A percentile compares a stretch with the other conserved stretches of the same genome.
phyloP scores from a whole-genome alignment of 2,329 filamentous ascomycete species.

The Seiridium unicorne region DNA sequence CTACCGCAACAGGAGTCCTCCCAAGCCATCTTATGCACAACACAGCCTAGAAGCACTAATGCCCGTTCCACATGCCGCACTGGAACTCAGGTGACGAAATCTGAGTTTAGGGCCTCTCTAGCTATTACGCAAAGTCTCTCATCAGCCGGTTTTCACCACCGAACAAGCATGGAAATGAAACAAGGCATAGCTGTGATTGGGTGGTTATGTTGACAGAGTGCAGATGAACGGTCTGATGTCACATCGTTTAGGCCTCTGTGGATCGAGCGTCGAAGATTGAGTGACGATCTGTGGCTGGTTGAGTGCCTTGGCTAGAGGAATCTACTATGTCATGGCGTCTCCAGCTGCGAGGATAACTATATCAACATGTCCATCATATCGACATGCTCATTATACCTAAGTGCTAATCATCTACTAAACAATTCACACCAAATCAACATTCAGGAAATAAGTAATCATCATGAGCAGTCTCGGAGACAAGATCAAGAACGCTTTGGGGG shows the following conservation, averaged over 20 bases:
- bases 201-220: background rate
- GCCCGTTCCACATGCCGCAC: background rate
- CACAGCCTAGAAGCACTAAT: background rate
- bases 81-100: constrained; percentile 1
- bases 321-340: background rate
- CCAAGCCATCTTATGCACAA: background rate
- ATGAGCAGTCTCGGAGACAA: constrained; percentile 2
- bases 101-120: background rate
- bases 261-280: background rate
- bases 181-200: background rate
- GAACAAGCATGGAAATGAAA: background rate
- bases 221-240: constrained; percentile 1
- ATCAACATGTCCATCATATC: background rate
- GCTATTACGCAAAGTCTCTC: constrained; percentile 1
- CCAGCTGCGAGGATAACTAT: background rate
- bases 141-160: background rate
- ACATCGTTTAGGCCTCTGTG: background rate
- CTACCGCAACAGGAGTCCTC: background rate
- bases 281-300: background rate
- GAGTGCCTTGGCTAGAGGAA: background rate
- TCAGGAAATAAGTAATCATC: background rate
- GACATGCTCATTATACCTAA: background rate
- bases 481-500: constrained; percentile 1
- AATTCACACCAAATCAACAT: background rate
- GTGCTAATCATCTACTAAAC: background rate